phyloP scores from a whole-genome alignment of 495 filamentous ascomycete species.

The Tuber indicum region DNA sequence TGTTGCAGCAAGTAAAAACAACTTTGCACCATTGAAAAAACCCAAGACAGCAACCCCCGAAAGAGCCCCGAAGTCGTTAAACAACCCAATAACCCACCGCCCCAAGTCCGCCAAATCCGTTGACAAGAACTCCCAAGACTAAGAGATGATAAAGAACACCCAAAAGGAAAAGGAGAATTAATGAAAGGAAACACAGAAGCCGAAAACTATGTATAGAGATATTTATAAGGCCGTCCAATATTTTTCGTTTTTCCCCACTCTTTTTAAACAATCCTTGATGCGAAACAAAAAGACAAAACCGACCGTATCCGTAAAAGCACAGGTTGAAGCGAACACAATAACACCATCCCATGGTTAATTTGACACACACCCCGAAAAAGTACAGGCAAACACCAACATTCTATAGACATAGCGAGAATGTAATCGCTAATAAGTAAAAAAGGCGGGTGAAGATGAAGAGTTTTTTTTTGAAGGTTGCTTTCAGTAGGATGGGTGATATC shows the following conservation, averaged over 20 bases:
- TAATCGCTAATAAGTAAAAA: conserved; percentile 34
- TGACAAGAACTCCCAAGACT: conserved; percentile 41
- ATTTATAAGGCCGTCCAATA: conserved; percentile 42
- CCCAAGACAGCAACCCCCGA: conserved; percentile 38
- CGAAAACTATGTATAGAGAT: conserved; percentile 43
- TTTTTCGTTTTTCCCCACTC: conserved; percentile 37
- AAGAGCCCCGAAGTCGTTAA: conserved; percentile 38
- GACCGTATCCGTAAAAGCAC: conserved; percentile 34
- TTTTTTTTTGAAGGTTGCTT: conserved; percentile 18
- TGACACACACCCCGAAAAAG: conserved; percentile 39
- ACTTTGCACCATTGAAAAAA: conserved; percentile 40
- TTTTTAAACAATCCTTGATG: conserved; percentile 39
- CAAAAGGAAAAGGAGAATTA: conserved; percentile 26
- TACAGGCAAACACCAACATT: conserved; percentile 42
- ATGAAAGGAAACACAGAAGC: conserved; percentile 30
- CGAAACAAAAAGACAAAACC: conserved; percentile 39
- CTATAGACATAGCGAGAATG: conserved; percentile 42
- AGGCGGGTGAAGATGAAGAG: conserved; percentile 29
- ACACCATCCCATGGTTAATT: conserved; percentile 43
- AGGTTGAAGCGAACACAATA: conserved; percentile 39
- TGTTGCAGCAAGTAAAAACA: conserved; percentile 38
- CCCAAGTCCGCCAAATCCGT: conserved; percentile 39
- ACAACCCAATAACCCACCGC: conserved; percentile 40
- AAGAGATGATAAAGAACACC: conserved; percentile 40
- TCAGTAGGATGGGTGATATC: conserved; percentile 24